Base-by-base conservation (phyloP, 169 alveolate genomes). In the Plasmodium vinckei region DNA sequence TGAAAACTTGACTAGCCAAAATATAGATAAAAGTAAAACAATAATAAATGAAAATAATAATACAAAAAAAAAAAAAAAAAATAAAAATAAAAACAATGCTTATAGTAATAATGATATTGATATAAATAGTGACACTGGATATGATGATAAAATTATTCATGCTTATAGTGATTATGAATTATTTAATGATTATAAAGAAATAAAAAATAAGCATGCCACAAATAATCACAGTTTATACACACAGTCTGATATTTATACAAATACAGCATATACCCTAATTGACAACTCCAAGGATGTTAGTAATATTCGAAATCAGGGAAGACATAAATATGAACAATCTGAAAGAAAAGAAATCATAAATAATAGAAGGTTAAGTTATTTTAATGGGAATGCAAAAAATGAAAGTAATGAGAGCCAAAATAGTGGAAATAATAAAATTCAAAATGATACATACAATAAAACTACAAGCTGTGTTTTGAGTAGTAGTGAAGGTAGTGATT, bases 101-200 rank as follows among this genome's bases (percentile, higher is more conserved):
- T 10, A 57, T 27, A 72, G 72, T 51, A 71, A 57, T 72, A 39
- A 17, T 17, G 72, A 72, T 33, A 7, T 4, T 33, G 42, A 33
- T 5, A 33, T 33, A 33, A 33, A 5, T 33, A 33, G 42, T 33
- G 42, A 33, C 7, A 33, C 42, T 33, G 42, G 42, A 4, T 0
- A 3, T 33, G 42, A 33, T 3, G 42, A 33, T 33, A 42, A 46
- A 13, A 6, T 9, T n/a, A 56, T 64, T 23, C 54, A 72, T 13
- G 71, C 87, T 9, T 10, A 57, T 27, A 72, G 87, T 51, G 87
- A 57, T 72, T 72, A 17, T 17, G 87, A 72, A 47, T 12, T 72
- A 27, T 27, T 59, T 21, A 63, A 63, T 19, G 67, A 17, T 5
- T 13, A 61, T 42, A 47, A 56, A 21, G 72, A 21, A 56, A 42